Conservation (phyloP, 768 basidiomycete genomes). For the Boletellus sp. region DNA sequence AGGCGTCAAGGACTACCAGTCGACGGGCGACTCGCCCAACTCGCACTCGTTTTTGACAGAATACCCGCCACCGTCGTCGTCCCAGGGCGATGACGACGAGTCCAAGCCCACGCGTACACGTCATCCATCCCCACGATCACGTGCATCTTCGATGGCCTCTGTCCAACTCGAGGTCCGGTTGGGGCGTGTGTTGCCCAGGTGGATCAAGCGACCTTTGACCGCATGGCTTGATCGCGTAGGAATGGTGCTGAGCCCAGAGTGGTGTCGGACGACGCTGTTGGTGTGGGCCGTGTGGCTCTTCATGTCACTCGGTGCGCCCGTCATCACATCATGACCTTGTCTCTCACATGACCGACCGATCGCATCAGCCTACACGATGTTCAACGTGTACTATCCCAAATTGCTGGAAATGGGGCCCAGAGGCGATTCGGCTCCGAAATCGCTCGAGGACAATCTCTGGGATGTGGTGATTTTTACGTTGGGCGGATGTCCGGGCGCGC, state of each 20-base stretch:
- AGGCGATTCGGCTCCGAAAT: conserved; percentile 34
- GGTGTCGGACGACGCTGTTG: conserved; percentile 71
- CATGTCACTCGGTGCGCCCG: conserved; percentile 66
- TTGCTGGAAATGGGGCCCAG: conserved; percentile 56
- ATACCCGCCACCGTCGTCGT: conserved; percentile 23
- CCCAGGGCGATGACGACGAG: conserved; percentile 12
- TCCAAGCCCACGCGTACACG: conserved; percentile 12
- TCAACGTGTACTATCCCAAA: conserved; percentile 89
- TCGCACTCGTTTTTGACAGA: conserved; percentile 22
- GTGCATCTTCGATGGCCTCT: conserved; percentile 38
- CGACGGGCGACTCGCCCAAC: conserved; percentile 29
- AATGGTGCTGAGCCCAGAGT: conserved; percentile 71
- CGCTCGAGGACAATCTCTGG: conserved; percentile 65
- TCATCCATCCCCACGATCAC: conserved; percentile 13
- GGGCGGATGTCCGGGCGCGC: conserved; percentile 80
- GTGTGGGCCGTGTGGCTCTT: conserved; percentile 77
- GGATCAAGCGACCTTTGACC: conserved; percentile 53
- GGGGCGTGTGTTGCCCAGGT: conserved; percentile 47
- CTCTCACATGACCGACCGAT: not conserved
- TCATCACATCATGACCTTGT: too few relatives aligned
- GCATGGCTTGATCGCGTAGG: conserved; percentile 67
- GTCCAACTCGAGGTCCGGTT: conserved; percentile 40
- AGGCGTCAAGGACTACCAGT: conserved; percentile 25
- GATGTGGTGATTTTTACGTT: conserved; percentile 85
- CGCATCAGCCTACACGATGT: conserved; percentile 78